Evolutionary conservation across 495 filamentous ascomycete species (phyloP).

Genomic region (Neurospora sublineolata): DNA sequence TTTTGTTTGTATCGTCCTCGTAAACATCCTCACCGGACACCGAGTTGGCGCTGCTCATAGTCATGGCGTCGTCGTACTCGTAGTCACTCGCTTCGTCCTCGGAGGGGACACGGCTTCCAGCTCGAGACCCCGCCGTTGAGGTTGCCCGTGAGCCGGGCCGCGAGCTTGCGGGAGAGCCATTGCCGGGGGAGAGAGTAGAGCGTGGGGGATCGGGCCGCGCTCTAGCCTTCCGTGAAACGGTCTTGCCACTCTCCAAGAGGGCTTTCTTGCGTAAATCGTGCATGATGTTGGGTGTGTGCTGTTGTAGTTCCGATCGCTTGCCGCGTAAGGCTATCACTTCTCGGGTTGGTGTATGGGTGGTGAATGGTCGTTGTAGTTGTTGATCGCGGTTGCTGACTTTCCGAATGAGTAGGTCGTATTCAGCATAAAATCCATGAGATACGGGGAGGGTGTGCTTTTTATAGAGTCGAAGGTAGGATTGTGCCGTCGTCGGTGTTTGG

Average conservation of each 20-base stretch:
- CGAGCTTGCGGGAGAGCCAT: slow-evolving; percentile 17
- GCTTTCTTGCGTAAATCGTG: slow-evolving; percentile 73
- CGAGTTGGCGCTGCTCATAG: slow-evolving; percentile 17
- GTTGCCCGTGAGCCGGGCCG: slow-evolving; percentile 7
- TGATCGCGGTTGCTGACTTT: background rate
- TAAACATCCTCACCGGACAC: slow-evolving; percentile 37
- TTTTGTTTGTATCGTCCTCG: slow-evolving; percentile 34
- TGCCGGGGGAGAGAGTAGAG: slow-evolving; percentile 32
- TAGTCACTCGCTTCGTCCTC: slow-evolving; percentile 64
- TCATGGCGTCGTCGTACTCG: slow-evolving; percentile 30
- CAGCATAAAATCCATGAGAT: slow-evolving; percentile 15
- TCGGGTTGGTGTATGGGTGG: slow-evolving; percentile 10
- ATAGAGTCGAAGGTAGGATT: background rate
- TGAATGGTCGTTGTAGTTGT: slow-evolving; percentile 4
- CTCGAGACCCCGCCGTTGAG: slow-evolving; percentile 38
- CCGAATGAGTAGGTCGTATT: background rate
- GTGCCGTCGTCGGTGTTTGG: background rate
- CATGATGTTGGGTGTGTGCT: slow-evolving; percentile 35
- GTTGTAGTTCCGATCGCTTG: slow-evolving; percentile 1
- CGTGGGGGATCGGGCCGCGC: slow-evolving; percentile 56
- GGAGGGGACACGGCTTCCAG: slow-evolving; percentile 50
- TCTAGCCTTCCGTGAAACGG: slow-evolving; percentile 78
- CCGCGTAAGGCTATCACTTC: background rate
- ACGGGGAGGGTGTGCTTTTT: background rate
- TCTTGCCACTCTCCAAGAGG: slow-evolving; percentile 74